Evolutionary conservation across 2,329 filamentous ascomycete genomes (phyloP).

Genomic region (Neonectria sp.): DNA sequence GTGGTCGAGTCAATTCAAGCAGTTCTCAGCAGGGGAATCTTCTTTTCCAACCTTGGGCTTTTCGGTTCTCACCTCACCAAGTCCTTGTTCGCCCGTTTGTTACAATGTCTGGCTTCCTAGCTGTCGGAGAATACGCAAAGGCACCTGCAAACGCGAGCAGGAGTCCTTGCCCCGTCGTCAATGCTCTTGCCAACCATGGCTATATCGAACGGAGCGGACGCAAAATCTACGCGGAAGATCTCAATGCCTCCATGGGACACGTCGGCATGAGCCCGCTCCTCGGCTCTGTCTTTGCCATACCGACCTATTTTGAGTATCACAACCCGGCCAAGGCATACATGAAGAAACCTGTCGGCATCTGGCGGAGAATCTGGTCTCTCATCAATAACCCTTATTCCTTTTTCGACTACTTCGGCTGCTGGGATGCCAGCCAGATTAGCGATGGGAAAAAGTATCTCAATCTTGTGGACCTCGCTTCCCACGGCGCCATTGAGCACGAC

Average conservation of each 20-base stretch:
- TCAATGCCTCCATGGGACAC: constrained; percentile 36
- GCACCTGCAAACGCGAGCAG: constrained; percentile 5
- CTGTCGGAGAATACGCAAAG: too few species aligned
- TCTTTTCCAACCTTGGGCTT: too few species aligned
- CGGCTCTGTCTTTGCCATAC: constrained; percentile 39
- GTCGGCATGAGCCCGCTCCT: constrained; percentile 40
- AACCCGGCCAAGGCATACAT: constrained; percentile 17
- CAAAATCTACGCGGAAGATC: constrained; percentile 35
- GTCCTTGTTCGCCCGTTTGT: too few species aligned
- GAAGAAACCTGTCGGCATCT: constrained; percentile 24
- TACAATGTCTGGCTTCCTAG: too few species aligned
- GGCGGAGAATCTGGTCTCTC: constrained; percentile 17
- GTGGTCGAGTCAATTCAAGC: too few species aligned
- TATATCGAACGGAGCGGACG: constrained; percentile 43
- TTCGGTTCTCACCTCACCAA: too few species aligned
- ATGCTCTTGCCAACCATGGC: constrained; percentile 45
- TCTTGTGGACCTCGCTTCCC: constrained; percentile 40
- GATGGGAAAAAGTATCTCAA: constrained; percentile 38
- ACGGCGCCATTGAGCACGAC: constrained; percentile 42
- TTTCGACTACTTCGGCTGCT: constrained; percentile 40
- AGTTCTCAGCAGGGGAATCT: too few species aligned
- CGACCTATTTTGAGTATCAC: constrained; percentile 40
- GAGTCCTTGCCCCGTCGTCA: constrained; percentile 44
- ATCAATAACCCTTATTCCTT: constrained; percentile 39
- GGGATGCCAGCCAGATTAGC: constrained; percentile 36